Evolutionary conservation across 495 filamentous ascomycete species (phyloP).

Genomic region (Staphylotrichum longicolle): DNA sequence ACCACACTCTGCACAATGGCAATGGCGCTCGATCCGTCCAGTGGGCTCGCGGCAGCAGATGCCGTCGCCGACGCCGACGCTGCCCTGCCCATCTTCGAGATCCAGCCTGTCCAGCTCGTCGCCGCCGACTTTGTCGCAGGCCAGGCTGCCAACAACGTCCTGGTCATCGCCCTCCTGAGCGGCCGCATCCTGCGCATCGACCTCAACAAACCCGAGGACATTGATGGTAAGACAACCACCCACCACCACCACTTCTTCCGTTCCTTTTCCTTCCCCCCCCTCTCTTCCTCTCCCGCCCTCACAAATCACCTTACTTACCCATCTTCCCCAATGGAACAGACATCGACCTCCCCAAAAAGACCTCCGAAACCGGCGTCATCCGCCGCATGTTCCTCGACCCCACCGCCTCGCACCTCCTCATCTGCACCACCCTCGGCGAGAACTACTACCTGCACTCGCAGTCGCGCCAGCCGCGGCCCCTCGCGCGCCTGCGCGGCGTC

Average conservation of each 20-base stretch:
- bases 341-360: slow-evolving; percentile 94
- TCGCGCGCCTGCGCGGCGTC: slow-evolving; percentile 82
- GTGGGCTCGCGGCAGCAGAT: slow-evolving; percentile 51
- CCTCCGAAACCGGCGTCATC: slow-evolving; percentile 85
- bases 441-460: slow-evolving; percentile 98
- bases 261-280: background rate
- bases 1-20: slow-evolving; percentile 32
- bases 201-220: slow-evolving; percentile 86
- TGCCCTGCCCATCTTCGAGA: slow-evolving; percentile 83
- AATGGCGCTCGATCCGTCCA: slow-evolving; percentile 51
- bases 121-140: slow-evolving; percentile 93
- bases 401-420: slow-evolving; percentile 88
- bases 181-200: slow-evolving; percentile 91
- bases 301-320: slow-evolving; percentile 7
- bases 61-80: slow-evolving; percentile 54
- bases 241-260: background rate
- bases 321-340: slow-evolving; percentile 51
- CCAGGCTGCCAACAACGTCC: slow-evolving; percentile 95
- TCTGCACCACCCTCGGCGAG: slow-evolving; percentile 86
- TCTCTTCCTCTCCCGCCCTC: background rate
- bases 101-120: slow-evolving; percentile 86
- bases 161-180: slow-evolving; percentile 84
- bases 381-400: slow-evolving; percentile 95
- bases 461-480: slow-evolving; percentile 76
- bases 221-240: slow-evolving; percentile 66